Evolutionary conservation across 768 basidiomycete genomes (phyloP).

Genomic region (Sistotremastrum niveocremeum): DNA sequence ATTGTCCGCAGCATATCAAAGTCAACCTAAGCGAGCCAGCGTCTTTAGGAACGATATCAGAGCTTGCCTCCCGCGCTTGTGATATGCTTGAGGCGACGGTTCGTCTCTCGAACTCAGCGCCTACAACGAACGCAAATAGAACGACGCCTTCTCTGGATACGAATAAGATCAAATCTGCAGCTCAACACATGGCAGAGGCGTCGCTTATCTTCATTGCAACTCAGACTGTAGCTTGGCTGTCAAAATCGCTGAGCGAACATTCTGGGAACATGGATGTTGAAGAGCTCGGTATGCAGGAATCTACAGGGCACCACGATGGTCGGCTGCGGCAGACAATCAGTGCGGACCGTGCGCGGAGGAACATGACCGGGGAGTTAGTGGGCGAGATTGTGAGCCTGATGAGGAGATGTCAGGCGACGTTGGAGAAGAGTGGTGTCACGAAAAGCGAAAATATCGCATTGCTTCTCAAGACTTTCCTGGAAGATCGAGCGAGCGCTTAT

Average conservation of each 20-base stretch:
- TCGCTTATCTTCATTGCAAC: constrained; percentile 16
- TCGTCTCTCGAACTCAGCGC: constrained; percentile 46
- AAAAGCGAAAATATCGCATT: constrained; percentile 41
- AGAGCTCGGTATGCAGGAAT: constrained; percentile 1
- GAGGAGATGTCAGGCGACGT: constrained; percentile 47
- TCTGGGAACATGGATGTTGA: constrained; percentile 35
- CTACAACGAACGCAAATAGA: constrained; percentile 24
- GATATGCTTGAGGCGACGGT: constrained; percentile 50
- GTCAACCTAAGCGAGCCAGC: constrained; percentile 72
- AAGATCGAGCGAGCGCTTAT: constrained; percentile 39
- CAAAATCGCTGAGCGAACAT: constrained; percentile 24
- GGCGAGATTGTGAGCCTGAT: constrained; percentile 55
- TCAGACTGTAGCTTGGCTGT: constrained; percentile 1
- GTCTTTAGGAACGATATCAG: constrained; percentile 78
- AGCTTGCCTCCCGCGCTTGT: constrained; percentile 63
- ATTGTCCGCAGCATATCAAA: constrained; percentile 55
- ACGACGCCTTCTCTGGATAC: not conserved
- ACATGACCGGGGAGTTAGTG: constrained; percentile 72
- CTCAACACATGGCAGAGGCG: not conserved
- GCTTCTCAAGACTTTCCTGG: constrained; percentile 50
- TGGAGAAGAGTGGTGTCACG: constrained; percentile 42
- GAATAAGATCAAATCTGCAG: no score
- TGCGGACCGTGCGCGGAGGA: constrained; percentile 54
- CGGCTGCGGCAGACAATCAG: constrained; percentile 31
- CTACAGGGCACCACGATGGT: not conserved